Percentiles rank a stretch among this genome's conserved stretches.
These are phyloP conservation scores for Nyctanthes arbortristis DNA, from an alignment of 257 asterid genomes.

Conservation along the genomic window DNA sequence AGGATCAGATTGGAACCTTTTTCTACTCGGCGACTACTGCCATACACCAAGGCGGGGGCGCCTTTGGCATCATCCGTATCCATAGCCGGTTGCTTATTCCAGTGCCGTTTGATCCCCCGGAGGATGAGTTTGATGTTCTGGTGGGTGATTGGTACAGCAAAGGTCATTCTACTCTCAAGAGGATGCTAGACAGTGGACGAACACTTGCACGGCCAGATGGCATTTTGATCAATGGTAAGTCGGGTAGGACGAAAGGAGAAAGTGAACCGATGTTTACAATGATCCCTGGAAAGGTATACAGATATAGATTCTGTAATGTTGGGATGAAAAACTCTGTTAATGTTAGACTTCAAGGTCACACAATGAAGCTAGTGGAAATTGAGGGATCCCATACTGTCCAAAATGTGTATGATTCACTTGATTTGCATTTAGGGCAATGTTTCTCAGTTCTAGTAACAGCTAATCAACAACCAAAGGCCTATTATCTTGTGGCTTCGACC, in stretches of 20 bases:
- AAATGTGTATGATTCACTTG: slow-evolving; percentile 51
- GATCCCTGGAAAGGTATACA: slow-evolving; percentile 48
- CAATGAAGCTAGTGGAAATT: slow-evolving; percentile 56
- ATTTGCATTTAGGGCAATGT: slow-evolving; percentile 64
- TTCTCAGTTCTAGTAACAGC: slow-evolving; percentile 51
- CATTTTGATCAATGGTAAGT: slow-evolving; percentile 52
- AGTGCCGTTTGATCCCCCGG: slow-evolving; percentile 49
- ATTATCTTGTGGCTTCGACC: slow-evolving; percentile 56
- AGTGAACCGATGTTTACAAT: slow-evolving; percentile 49
- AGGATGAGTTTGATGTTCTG: slow-evolving; percentile 42
- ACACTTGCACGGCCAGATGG: slow-evolving; percentile 47
- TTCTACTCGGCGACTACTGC: slow-evolving; percentile 59
- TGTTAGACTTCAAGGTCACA: slow-evolving; percentile 55
- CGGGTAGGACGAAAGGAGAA: slow-evolving; percentile 28
- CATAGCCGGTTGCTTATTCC: slow-evolving; percentile 63
- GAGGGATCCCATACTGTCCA: slow-evolving; percentile 69
- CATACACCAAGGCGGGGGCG: slow-evolving; percentile 63
- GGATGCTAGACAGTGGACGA: slow-evolving; percentile 38
- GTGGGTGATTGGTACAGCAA: slow-evolving; percentile 69
- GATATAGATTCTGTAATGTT: slow-evolving; percentile 56
- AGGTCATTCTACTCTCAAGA: slow-evolving; percentile 40
- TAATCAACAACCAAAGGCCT: slow-evolving; percentile 55
- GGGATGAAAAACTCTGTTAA: slow-evolving; percentile 60
- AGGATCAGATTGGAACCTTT: slow-evolving; percentile 69
- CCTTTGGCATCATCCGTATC: slow-evolving; percentile 44